These are phyloP conservation scores for Metroxylon sagu DNA, from an alignment of 176 grass and related monocot genomes.

Conservation along the genomic window DNA sequence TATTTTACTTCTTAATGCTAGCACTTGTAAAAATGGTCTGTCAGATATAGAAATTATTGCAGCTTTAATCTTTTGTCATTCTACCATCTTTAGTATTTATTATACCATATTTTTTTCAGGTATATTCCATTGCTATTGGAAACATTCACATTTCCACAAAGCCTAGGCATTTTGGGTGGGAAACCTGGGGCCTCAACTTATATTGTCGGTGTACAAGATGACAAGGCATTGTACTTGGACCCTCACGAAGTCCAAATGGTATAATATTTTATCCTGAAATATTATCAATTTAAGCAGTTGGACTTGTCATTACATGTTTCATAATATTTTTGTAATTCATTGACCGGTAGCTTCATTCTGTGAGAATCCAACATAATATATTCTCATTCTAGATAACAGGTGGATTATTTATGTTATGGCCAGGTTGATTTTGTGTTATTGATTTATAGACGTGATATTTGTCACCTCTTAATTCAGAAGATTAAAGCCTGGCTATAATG, in stretches of 20 bases:
- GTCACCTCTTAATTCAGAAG: no score
- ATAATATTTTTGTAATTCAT: background rate
- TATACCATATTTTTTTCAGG: slow-evolving; percentile 29
- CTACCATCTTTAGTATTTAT: slow-evolving; percentile 1
- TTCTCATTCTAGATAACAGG: no score
- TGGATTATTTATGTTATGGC: no score
- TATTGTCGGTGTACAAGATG: slow-evolving; percentile 89
- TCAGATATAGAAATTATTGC: no score
- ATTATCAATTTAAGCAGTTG: background rate
- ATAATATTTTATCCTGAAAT: slow-evolving; percentile 12
- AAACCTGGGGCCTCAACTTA: slow-evolving; percentile 94
- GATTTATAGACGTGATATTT: no score
- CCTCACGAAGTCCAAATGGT: slow-evolving; percentile 90
- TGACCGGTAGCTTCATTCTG: background rate
- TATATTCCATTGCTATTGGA: slow-evolving; percentile 89
- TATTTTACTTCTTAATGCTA: no score
- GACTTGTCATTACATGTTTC: background rate
- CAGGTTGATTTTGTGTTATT: no score
- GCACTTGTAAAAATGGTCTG: no score
- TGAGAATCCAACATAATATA: no score
- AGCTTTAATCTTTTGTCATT: no score
- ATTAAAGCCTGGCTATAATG: no score
- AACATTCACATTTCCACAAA: slow-evolving; percentile 94
- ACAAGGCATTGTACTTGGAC: slow-evolving; percentile 83
- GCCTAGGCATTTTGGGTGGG: slow-evolving; percentile 96